A percentile compares a stretch with the other conserved stretches of the same genome.
phyloP scores from a whole-genome alignment of 257 asterid genomes.

The Fraxinus americana region DNA sequence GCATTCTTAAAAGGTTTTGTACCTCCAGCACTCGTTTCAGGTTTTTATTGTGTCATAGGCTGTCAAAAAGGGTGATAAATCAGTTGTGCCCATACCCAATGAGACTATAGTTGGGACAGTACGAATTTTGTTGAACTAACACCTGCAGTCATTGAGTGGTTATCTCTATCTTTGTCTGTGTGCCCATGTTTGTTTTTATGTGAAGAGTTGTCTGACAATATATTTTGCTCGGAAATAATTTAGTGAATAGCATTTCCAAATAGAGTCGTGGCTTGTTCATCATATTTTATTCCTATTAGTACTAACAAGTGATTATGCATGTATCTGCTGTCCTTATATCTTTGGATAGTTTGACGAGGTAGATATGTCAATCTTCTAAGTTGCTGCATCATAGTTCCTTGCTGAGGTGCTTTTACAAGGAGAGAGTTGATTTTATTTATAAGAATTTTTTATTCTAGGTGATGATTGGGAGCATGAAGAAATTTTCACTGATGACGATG shows the following conservation, averaged over 20 bases:
- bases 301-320: constrained; percentile 1
- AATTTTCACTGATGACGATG: constrained; percentile 96
- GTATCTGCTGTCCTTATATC: constrained; percentile 4
- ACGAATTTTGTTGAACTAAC: background rate
- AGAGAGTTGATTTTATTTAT: constrained; percentile 14
- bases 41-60: background rate
- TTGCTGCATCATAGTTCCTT: background rate
- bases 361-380: background rate
- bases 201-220: constrained; percentile 6
- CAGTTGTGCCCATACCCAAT: background rate
- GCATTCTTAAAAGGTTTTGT: background rate
- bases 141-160: background rate
- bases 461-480: constrained; percentile 99
- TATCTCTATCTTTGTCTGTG: background rate
- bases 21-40: constrained; percentile 9
- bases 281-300: background rate
- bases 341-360: background rate
- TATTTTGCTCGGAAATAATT: background rate
- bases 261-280: background rate
- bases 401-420: background rate
- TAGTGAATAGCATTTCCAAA: background rate
- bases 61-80: background rate
- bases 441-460: constrained; percentile 42
- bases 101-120: background rate
- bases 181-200: background rate